Percentiles rank a stretch among this genome's conserved stretches.
phyloP scores from a whole-genome alignment of 2,329 filamentous ascomycete species.

The Fusarium pseudoanthophilum region DNA sequence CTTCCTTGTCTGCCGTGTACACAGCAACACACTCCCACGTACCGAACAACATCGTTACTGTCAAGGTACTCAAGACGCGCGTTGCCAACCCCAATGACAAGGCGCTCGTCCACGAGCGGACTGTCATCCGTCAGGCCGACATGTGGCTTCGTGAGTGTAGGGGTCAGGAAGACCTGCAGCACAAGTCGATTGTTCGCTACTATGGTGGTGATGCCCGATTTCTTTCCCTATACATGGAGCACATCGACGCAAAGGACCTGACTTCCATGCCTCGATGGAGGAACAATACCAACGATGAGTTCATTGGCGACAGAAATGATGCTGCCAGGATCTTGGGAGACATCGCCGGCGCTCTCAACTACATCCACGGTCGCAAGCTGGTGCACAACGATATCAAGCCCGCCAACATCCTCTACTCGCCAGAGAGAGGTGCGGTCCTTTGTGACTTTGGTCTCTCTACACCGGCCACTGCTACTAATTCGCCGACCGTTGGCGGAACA shows the following conservation, averaged over 20 bases:
- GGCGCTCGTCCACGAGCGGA: constrained; percentile 62
- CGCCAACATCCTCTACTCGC: constrained; percentile 69
- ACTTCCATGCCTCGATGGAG: constrained; percentile 62
- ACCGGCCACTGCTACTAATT: constrained; percentile 54
- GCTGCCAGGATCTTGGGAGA: constrained; percentile 64
- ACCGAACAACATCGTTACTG: constrained; percentile 65
- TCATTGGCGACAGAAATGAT: constrained; percentile 61
- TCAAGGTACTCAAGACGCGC: constrained; percentile 69
- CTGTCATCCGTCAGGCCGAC: constrained; percentile 68
- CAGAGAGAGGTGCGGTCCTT: constrained; percentile 67
- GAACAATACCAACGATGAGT: constrained; percentile 58
- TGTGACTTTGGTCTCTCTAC: constrained; percentile 71
- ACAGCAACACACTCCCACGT: constrained; percentile 64
- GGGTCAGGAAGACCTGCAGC: constrained; percentile 64
- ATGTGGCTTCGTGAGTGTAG: constrained; percentile 69
- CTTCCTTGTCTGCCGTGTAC: constrained; percentile 65
- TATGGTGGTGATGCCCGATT: constrained; percentile 70
- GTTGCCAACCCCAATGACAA: constrained; percentile 54
- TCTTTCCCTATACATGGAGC: constrained; percentile 70
- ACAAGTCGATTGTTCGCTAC: constrained; percentile 67
- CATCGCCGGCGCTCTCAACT: constrained; percentile 64
- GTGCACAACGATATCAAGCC: constrained; percentile 73
- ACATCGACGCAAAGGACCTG: constrained; percentile 67
- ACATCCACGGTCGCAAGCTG: constrained; percentile 63
- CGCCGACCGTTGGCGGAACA: constrained; percentile 64